These are phyloP conservation scores for Smallanthus sonchifolius DNA, from an alignment of 129 eudicot genomes.

Conservation along the genomic window DNA sequence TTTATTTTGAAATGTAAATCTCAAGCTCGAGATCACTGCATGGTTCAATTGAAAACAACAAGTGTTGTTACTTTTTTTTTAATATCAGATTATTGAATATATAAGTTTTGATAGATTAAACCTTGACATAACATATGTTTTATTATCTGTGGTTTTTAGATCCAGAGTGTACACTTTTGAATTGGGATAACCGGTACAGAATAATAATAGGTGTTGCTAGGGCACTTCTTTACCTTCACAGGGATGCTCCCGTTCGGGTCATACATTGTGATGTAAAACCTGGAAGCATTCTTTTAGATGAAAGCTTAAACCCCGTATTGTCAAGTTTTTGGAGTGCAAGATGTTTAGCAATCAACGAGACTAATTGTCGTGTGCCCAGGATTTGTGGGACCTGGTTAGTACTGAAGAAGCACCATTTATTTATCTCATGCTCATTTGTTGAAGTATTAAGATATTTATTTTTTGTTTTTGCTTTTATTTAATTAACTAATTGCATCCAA, in stretches of 20 bases:
- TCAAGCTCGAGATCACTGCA: not conserved
- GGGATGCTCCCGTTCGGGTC: not conserved
- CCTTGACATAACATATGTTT: not conserved
- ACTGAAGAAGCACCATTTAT: not conserved
- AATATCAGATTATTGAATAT: too few species aligned
- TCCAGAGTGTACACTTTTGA: not conserved
- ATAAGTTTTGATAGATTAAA: not conserved
- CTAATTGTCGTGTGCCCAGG: not conserved
- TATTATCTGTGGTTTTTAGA: not conserved
- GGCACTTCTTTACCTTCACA: conserved; percentile 6
- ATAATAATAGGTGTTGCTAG: conserved; percentile 12
- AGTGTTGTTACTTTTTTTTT: not conserved
- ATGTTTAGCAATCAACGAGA: not conserved
- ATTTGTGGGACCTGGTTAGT: not conserved
- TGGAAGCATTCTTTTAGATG: not conserved
- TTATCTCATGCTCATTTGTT: not conserved
- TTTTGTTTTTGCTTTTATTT: too few species aligned
- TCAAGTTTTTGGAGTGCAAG: not conserved
- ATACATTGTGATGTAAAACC: conserved; percentile 8
- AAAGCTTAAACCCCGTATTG: not conserved
- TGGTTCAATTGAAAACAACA: not conserved
- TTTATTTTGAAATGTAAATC: not conserved
- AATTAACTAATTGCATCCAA: too few species aligned
- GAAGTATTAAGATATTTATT: not conserved
- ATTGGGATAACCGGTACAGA: not conserved